phyloP scores from a whole-genome alignment of 306 rosid species.

The Cajanus cajan region DNA sequence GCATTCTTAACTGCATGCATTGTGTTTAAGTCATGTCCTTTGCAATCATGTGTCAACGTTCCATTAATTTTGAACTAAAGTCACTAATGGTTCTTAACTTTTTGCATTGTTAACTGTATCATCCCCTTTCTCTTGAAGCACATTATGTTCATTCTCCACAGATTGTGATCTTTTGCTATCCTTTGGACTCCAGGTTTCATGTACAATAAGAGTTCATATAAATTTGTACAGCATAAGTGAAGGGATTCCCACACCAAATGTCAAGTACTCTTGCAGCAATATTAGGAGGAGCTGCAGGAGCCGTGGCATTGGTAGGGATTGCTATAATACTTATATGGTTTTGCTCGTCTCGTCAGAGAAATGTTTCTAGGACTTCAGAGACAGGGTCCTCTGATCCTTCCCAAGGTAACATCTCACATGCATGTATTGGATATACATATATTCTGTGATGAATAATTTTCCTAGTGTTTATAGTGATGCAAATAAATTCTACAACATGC shows the following conservation, averaged over 20 bases:
- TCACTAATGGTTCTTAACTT: background rate
- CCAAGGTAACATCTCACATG: conserved; percentile 57
- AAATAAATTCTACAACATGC: conserved; percentile 32
- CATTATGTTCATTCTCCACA: conserved; percentile 24
- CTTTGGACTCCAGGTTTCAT: conserved; percentile 56
- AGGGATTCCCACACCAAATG: conserved; percentile 61
- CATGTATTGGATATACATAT: background rate
- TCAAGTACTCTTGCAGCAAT: conserved; percentile 88
- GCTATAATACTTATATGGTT: conserved; percentile 57
- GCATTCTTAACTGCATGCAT: conserved; percentile 35
- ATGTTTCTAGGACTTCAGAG: conserved; percentile 74
- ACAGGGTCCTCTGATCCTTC: conserved; percentile 96
- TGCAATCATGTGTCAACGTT: background rate
- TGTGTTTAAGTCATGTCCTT: conserved; percentile 24
- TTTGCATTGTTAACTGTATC: background rate
- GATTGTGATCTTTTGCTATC: conserved; percentile 40
- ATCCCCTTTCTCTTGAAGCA: conserved; percentile 17
- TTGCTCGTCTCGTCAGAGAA: conserved; percentile 51
- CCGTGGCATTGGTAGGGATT: conserved; percentile 86
- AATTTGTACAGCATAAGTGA: conserved; percentile 55
- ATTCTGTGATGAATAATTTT: background rate
- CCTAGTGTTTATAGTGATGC: background rate
- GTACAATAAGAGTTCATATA: conserved; percentile 37
- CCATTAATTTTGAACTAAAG: background rate
- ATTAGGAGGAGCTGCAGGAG: conserved; percentile 96